phyloP scores from a whole-genome alignment of 192 early-diverging fungal species.

The Kappamyces sp. region DNA sequence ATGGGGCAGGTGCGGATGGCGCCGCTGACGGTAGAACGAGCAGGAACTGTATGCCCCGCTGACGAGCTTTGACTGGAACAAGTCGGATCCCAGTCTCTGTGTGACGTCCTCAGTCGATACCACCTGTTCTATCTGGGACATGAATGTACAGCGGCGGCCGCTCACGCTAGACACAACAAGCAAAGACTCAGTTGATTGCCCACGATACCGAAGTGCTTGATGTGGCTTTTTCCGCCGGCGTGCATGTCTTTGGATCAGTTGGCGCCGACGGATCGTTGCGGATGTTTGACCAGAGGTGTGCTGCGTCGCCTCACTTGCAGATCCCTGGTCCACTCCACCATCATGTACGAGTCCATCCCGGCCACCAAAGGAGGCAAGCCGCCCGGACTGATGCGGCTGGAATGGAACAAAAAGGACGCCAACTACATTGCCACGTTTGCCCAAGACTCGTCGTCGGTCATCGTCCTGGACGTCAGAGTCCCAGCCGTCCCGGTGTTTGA shows the following conservation, averaged over 20 bases:
- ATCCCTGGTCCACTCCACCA: conserved; percentile 93
- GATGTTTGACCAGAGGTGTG: conserved; percentile 88
- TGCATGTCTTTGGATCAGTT: conserved; percentile 92
- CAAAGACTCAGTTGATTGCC: conserved; percentile 98
- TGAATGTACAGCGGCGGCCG: conserved; percentile 48
- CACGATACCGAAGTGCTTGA: conserved; percentile 98
- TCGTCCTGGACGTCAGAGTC: conserved; percentile 85
- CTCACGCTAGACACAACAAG: conserved; percentile 67
- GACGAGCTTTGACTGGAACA: conserved; percentile 98
- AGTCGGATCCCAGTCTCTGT: conserved; percentile 71
- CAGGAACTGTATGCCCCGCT: conserved; percentile 83
- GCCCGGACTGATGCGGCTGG: conserved; percentile 71
- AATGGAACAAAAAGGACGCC: conserved; percentile 85
- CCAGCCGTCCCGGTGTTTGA: conserved; percentile 83
- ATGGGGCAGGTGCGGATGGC: conserved; percentile 7
- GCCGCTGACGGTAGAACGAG: conserved; percentile 24
- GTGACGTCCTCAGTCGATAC: conserved; percentile 96
- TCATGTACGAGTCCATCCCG: conserved; percentile 86
- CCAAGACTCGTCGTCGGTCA: conserved; percentile 72
- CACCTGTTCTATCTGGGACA: conserved; percentile 99
- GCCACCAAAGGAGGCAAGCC: conserved; percentile 14
- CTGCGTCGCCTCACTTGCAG: conserved; percentile 29
- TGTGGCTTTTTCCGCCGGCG: conserved; percentile 85
- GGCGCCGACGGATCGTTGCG: conserved; percentile 97
- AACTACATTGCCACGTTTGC: conserved; percentile 92